Evolutionary conservation across 2,329 filamentous ascomycete genomes (phyloP).

Genomic region (Diaporthe destruens): DNA sequence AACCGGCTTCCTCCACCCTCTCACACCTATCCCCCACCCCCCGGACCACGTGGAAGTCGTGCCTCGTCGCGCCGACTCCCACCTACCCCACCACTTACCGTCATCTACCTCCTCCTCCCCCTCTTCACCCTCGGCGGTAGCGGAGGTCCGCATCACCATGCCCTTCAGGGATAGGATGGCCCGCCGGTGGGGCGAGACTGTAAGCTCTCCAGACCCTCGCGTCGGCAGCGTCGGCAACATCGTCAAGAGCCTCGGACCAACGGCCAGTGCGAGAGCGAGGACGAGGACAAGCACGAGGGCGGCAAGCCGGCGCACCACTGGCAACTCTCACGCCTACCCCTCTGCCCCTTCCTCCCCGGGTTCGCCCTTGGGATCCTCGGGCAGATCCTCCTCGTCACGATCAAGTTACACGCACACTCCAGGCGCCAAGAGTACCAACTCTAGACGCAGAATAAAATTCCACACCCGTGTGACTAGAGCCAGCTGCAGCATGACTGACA

Average conservation of each 20-base stretch:
- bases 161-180: constrained; percentile 54
- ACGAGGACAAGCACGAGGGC: neutral
- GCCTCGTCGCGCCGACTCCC: neutral
- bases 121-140: neutral
- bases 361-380: too few species aligned
- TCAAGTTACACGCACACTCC: neutral
- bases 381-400: neutral
- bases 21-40: neutral
- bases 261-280: neutral
- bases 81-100: neutral
- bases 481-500: constrained; percentile 42
- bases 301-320: neutral
- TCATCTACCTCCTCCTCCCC: neutral
- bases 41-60: constrained; percentile 18
- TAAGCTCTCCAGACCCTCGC: constrained; percentile 48
- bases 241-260: constrained; percentile 1
- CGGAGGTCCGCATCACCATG: constrained; percentile 43
- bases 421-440: constrained; percentile 32
- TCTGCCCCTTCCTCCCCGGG: neutral
- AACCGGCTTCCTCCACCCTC: neutral
- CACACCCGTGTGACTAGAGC: constrained; percentile 36
- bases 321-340: constrained; percentile 1
- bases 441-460: constrained; percentile 2
- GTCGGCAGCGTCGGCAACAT: constrained; percentile 6
- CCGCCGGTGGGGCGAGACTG: constrained; percentile 62